Base-by-base conservation (phyloP, 164 flowering plant species). In the Piper betle region DNA sequence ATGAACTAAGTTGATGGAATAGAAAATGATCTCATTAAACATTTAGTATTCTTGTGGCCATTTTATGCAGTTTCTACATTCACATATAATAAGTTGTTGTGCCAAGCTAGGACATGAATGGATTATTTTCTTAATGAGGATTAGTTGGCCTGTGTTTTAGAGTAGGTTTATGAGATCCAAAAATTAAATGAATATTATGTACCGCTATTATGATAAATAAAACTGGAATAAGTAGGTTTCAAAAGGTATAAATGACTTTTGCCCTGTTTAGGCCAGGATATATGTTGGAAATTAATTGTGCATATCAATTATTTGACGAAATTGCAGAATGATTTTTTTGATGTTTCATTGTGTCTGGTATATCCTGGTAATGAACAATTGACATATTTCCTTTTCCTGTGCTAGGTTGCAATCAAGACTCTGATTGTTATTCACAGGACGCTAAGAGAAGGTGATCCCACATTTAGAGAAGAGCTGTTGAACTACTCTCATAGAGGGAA, bases 391-490 rank as follows among this genome's bases (percentile, higher is more conserved):
- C 57, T 38, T 7, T 37, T 58, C 17, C 57, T 64, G 25, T 42
- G 38, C 59, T 83, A 91, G 99, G 99, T 94, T 62, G 99, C 97
- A 37, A 67, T 94, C 72, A 94, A 94, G 77, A 80, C 85, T 53
- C 71, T 94, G 79, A 84, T 94, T 75, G 97, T 94, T 61, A 76
- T 91, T 72, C 99, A 94, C 68, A 81, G 99, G 70, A 83, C 88
- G 57, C 69, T 94, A 52, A 84, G 97, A 75, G 99, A 94, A 67
- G 97, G 93, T 37, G 99, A 94, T 78, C 95, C 99, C 53, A 88
- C 93, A n/a, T 94, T 94, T 67, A 81, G 88, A 71, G 97, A 94
- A 67, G 95, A 94, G 78, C 77, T 94, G 53, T 65, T 88, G 25
- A 80, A 81, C 65, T 86, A 78, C 59, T 79, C 95, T 4, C 79